Base-by-base conservation (phyloP, 2,329 filamentous ascomycete species). In the Ampelomyces quisqualis region DNA sequence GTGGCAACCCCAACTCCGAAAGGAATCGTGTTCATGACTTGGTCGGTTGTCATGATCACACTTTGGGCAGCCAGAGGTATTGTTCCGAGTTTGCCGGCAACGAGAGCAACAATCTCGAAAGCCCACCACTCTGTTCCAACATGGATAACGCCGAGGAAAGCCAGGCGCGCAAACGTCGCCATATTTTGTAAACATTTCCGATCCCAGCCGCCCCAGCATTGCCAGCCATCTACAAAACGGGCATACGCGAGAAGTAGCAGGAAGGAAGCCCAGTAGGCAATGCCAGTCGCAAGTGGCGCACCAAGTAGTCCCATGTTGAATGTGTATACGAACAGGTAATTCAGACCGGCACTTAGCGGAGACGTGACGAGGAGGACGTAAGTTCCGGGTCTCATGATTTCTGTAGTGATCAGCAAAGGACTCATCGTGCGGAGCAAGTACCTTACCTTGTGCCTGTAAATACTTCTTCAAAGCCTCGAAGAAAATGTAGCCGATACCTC, bases 51-150 rank as follows among this genome's bases (percentile, higher is more conserved):
- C 88, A 94, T 94, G 63, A 95, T 90, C 15, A 94, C 87, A 33
- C 82, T 86, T 67, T 95, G 89, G 0, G 89, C 86, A 1, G 89
- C 89, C 0, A 95, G 75, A 0, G 88, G 78, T 22, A 90, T 71
- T 0, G 86, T 90, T 3, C 90, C 90, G 0, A 95, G 77, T 23
- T 84, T 79, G 1, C 89, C 89, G 4, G 89, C 88, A 2, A 86
- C 87, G 0, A 94, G 77, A 1, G 88, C 88, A 2, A 94, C 88
- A 51, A 94, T 91, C 68, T 94, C 89, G 56, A 95, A 95, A 0
- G 89, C 90, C 89, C 89, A 94, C 89, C 88, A 95, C 68, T 95
- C 90, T 0, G 88, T 93, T 3, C 88, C 90, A 4, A 95, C 86
- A 50, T 94, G 89, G 3, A 94, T 70, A 28, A 94, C 76, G 0